These are phyloP conservation scores for Yamadazyma atmosphaerica DNA, from an alignment of 1,139 yeast species.

Conservation along the genomic window DNA sequence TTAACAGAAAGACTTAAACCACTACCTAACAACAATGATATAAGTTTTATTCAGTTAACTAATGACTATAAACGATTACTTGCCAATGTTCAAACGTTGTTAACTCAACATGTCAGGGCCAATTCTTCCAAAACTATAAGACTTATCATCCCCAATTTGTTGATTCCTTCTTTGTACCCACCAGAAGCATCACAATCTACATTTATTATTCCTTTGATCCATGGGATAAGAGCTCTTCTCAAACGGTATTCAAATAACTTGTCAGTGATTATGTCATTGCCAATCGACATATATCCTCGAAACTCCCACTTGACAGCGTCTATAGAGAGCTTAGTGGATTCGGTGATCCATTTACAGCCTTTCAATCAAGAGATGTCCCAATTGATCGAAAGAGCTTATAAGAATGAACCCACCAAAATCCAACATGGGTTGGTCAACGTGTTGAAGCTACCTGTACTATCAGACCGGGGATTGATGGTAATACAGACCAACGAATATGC, in stretches of 20 bases:
- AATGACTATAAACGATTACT: conserved; percentile 25
- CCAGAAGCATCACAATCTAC: conserved; percentile 51
- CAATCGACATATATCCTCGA: conserved; percentile 69
- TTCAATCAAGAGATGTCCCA: conserved; percentile 74
- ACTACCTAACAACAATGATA: conserved; percentile 61
- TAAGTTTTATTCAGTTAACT: conserved; percentile 52
- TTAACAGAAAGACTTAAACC: conserved; percentile 70
- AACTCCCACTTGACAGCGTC: conserved; percentile 47
- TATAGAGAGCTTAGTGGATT: conserved; percentile 65
- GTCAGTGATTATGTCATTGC: conserved; percentile 52
- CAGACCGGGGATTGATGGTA: conserved; percentile 81
- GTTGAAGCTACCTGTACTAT: conserved; percentile 66
- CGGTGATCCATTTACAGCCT: conserved; percentile 76
- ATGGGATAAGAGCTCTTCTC: conserved; percentile 56
- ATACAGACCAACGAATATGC: conserved; percentile 76
- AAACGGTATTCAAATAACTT: conserved; percentile 48
- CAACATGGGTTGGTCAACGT: conserved; percentile 88
- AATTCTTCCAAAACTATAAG: conserved; percentile 54
- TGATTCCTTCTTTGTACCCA: conserved; percentile 77
- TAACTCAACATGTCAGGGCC: conserved; percentile 32
- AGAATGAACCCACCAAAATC: conserved; percentile 69
- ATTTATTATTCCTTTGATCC: conserved; percentile 61
- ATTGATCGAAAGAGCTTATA: conserved; percentile 65
- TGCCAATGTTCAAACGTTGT: conserved; percentile 40
- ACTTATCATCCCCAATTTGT: conserved; percentile 69